Percentiles rank a stretch among this genome's conserved stretches.
These are phyloP conservation scores for Alternaria conjuncta DNA, from an alignment of 2,329 filamentous ascomycete species.

Conservation along the genomic window DNA sequence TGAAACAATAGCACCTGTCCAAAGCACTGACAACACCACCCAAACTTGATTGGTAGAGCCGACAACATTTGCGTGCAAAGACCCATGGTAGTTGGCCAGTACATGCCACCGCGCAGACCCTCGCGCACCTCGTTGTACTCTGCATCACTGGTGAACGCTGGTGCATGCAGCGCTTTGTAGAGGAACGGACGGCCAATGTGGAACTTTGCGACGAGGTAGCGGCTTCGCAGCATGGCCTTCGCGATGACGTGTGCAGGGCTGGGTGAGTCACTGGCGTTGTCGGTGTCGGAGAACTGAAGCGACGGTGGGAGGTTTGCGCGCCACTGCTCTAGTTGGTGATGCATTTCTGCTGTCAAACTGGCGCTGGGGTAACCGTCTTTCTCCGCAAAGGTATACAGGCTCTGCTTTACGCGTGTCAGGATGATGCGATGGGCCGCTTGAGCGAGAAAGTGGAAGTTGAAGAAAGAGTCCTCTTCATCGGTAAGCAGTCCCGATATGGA, in stretches of 20 bases:
- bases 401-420: conserved; percentile 60
- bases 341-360: conserved; percentile 58
- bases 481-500: conserved; percentile 43
- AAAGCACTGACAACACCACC: conserved; percentile 48
- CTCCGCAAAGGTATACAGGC: conserved; percentile 57
- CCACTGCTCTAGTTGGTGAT: conserved; percentile 64
- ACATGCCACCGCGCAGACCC: conserved; percentile 43
- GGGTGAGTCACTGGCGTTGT: conserved; percentile 34
- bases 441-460: conserved; percentile 64
- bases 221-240: conserved; percentile 48
- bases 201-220: conserved; percentile 48
- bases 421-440: conserved; percentile 64
- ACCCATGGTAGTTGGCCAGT: conserved; percentile 47
- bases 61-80: conserved; percentile 46
- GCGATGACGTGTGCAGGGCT: conserved; percentile 48
- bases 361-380: conserved; percentile 52
- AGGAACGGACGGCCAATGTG: conserved; percentile 48
- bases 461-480: conserved; percentile 60
- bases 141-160: conserved; percentile 34
- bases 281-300: conserved; percentile 54
- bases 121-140: conserved; percentile 42
- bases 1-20: conserved; percentile 46
- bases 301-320: conserved; percentile 57
- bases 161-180: conserved; percentile 47
- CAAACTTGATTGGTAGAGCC: conserved; percentile 46